These are phyloP conservation scores for Phytophthora colocasiae DNA, from an alignment of 352 stramenopile species.

Conservation along the genomic window DNA sequence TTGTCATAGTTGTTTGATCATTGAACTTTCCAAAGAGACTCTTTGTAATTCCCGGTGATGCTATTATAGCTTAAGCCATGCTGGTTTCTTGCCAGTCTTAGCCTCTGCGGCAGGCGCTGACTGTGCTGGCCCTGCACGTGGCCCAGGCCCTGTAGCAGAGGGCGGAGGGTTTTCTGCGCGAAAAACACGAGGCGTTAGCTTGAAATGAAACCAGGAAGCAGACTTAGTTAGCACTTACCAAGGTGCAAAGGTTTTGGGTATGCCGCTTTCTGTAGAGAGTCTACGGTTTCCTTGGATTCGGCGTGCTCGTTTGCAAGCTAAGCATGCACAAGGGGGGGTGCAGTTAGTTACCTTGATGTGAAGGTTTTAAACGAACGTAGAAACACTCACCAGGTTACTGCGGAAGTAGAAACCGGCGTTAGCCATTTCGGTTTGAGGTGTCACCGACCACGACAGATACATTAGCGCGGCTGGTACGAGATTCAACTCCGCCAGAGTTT, in stretches of 20 bases:
- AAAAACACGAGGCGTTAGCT: constrained; percentile 19
- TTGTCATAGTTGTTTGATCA: constrained; percentile 7
- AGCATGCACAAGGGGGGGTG: neutral
- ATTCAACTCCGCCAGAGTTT: constrained; percentile 72
- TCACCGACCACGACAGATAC: constrained; percentile 80
- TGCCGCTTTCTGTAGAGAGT: constrained; percentile 27
- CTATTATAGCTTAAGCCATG: constrained; percentile 82
- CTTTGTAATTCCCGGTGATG: neutral
- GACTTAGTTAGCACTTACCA: constrained; percentile 28
- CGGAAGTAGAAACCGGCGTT: constrained; percentile 65
- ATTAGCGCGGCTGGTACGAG: constrained; percentile 79
- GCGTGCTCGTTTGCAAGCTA: constrained; percentile 45
- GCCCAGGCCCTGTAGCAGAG: constrained; percentile 19
- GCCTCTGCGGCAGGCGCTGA: constrained; percentile 22
- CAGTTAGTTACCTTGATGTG: constrained; percentile 11
- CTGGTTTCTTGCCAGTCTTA: constrained; percentile 70
- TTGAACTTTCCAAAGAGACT: too few relatives aligned
- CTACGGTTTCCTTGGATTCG: constrained; percentile 49
- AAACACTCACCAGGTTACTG: constrained; percentile 55
- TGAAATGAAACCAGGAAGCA: neutral
- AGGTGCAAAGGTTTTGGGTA: constrained; percentile 63
- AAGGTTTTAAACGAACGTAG: neutral
- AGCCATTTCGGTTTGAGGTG: constrained; percentile 20
- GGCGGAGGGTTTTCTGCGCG: constrained; percentile 33
- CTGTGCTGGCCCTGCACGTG: constrained; percentile 41